Base-by-base conservation (phyloP, 352 stramenopile species). In the Phytophthora podocarpi region DNA sequence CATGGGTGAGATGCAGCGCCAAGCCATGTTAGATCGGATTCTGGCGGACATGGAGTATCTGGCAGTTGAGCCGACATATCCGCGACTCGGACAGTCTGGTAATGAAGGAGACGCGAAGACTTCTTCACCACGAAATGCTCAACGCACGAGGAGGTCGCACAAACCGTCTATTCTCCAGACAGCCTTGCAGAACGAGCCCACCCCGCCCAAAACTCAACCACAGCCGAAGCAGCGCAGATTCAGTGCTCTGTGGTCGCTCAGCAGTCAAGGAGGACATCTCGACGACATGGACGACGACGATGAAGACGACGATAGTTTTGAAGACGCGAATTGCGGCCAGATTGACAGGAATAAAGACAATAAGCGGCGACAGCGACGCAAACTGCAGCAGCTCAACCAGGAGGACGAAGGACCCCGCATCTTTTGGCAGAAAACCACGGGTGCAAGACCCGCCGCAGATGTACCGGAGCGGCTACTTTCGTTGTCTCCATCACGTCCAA, bases 1-100 rank as follows among this genome's bases (percentile, higher is more conserved):
- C 31, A 72, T 78, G 36, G 81, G 81, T 0, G 78, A 89, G 42
- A 87, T 76, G 1, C 81, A 90, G 32, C 76, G 81, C 3, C 70
- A 89, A 64, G 77, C 67, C 1, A 75, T 88, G 70, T 62, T 90
- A 4, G 70, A 81, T 49, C 70, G 79, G 1, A 80, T 88, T 56
- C 74, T 90, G 65, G 72, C 68, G n/a, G 81, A 88, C 21, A 90
- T 90, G 78, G 66, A 88, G 15, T 74, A 72, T 31, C 68, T 88
- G 23, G 64, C 70, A 4, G 45, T 82, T 12, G 59, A 62, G 13
- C 48, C 66, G 16, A 67, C 37, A 18, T 67, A 73, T 63, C 31
- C 49, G 13, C 57, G 64, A 21, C 64, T 72, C n/a, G 64, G 58
- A n/a, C 50, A 72, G 9, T 9, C 32, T n/a, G 41, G 36, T n/a